A percentile compares a stretch with the other conserved stretches of the same genome.
Evolutionary conservation across 305 asterid species (phyloP).

Genomic region (Andrographis paniculata): DNA sequence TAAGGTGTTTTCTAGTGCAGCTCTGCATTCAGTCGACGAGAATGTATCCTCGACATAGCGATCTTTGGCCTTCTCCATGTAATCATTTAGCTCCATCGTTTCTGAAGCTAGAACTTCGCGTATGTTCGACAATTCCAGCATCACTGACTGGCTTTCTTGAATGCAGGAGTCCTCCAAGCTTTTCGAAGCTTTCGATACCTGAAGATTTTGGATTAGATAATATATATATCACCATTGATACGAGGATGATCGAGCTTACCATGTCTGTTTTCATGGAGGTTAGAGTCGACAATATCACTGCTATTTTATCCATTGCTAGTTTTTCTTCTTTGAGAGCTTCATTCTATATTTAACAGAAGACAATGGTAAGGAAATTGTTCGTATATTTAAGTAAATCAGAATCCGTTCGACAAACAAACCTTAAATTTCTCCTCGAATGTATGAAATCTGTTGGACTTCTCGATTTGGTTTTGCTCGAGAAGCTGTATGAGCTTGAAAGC

Average conservation of each 20-base stretch:
- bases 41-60: constrained; percentile 46
- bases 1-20: constrained; percentile 47
- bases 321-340: constrained; percentile 66
- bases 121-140: constrained; percentile 41
- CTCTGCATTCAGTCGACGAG: constrained; percentile 36
- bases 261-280: constrained; percentile 44
- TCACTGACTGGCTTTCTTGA: constrained; percentile 47
- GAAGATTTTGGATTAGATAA: too few relatives aligned
- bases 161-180: constrained; percentile 41
- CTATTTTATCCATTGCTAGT: constrained; percentile 50
- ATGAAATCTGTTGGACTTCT: constrained; percentile 40
- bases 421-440: constrained; percentile 56
- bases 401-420: constrained; percentile 24
- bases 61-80: constrained; percentile 40
- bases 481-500: constrained; percentile 50
- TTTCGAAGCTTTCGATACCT: constrained; percentile 65
- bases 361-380: constrained; percentile 6
- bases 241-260: constrained; percentile 27
- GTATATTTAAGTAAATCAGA: constrained; percentile 5
- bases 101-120: constrained; percentile 47
- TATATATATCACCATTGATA: too few relatives aligned
- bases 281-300: constrained; percentile 51
- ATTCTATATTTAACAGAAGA: constrained; percentile 38
- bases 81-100: constrained; percentile 36
- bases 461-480: constrained; percentile 45